Base-by-base conservation (phyloP, 208 protist species). In the Tritrichomonas foetus region DNA sequence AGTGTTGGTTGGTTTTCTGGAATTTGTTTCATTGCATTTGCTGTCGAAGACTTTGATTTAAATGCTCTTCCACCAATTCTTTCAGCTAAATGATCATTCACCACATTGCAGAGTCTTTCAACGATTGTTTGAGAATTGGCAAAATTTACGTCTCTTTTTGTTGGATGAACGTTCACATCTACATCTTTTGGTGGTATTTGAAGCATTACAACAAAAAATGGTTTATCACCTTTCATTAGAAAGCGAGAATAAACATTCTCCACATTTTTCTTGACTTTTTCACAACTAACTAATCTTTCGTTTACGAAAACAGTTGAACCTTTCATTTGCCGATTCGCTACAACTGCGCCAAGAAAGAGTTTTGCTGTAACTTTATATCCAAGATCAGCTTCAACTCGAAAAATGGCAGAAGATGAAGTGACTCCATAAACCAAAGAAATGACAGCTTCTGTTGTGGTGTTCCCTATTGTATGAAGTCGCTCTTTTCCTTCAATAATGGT, bases 131-230 rank as follows among this genome's bases (percentile, higher is more conserved):
- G 47, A n/a, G 44, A 13, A 57, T 89, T 89, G 0, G 41, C 47
- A 50, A 93, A 93, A 53, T 33, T 93, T 11, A 93, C 89, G 33
- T 93, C 89, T 72, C 55, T 93, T 39, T 93, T 93, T 49, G 89
- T 93, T 49, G 89, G 89, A 55, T 93, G 89, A 50, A 93, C 89
- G 47, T 93, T 93, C 0, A 93, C 89, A 50, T 93, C 89, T 8
- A 93, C 47, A 13, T 72, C 36, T n/a, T 72, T 14, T 16, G 55
- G 50, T 2, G 89, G 89, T 30, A 93, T 93, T 27, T 2, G 30
- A 9, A 93, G 33, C 16, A 64, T 50, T n/a, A 93, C 36, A 14
- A 93, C 25, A 74, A 64, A 64, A 25, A 69, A 69, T 36, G 89
- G 55, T 11, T 93, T 93, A 14, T 93, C 89, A 50, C 44, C 78